Evolutionary conservation across 2,329 filamentous ascomycete genomes (phyloP), one percentile per base, ranked within the genome.

Genomic region (Metarhizium rileyi): DNA sequence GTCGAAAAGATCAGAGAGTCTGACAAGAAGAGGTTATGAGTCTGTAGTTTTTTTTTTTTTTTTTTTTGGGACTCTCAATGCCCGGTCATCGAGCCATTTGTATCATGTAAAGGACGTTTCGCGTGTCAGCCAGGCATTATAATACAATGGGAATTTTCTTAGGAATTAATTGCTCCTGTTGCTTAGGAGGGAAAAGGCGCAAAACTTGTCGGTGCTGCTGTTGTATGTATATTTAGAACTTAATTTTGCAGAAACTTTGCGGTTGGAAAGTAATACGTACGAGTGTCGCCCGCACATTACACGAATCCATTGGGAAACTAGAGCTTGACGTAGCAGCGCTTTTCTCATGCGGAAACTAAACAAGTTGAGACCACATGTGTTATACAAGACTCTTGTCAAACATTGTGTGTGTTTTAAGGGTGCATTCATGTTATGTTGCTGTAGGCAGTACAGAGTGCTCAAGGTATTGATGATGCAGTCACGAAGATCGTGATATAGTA

Each of bases 1-100:
- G 73, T 75, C 1, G 69, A 70, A 63, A 70, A 68, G 46, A 72
- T 81, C 44, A 66, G 78, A 51, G 68, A 72, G 51, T 67, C 67
- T 16, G 77, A 76, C 55, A 65, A 66, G 57, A 61, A 71, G 61
- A 73, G 75, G 61, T 66, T 79, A 75, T 80, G 67, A 68, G 53
- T 12, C 14, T 28, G 46, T 33, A 43, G 8, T 33, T 48, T 23
- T n/a, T n/a, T n/a, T n/a, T n/a, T n/a, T n/a, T n/a, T n/a, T n/a
- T n/a, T n/a, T n/a, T n/a, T n/a, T 26, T 46, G 5, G 16, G 2
- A 14, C 9, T 28, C 18, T 18, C 18, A 6, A 27, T 41, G 25
- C n/a, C 22, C 14, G 27, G 18, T 43, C 5, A 4, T 35, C 7
- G 26, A 16, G 4, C 26, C 58, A 61, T 61, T 50, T 65, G 57